phyloP scores from a whole-genome alignment of 495 filamentous ascomycete species.

The Cenococcum geophilum region DNA sequence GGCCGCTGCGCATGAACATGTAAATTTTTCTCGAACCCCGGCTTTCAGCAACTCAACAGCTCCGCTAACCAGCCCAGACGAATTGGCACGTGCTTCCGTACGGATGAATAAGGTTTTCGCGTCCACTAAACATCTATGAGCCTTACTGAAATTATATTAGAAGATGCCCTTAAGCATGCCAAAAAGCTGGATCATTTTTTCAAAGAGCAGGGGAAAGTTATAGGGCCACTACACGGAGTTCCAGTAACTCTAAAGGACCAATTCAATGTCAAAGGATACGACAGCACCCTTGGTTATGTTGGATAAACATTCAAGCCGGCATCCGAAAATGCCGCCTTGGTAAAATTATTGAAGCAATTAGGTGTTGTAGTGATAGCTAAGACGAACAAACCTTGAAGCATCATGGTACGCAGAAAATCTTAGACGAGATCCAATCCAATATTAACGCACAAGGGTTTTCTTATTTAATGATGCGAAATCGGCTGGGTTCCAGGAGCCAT shows the following conservation, averaged over 20 bases:
- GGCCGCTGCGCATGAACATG: conserved; percentile 17
- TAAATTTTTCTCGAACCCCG: conserved; percentile 12
- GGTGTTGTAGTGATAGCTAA: conserved; percentile 42
- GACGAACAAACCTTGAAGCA: conserved; percentile 39
- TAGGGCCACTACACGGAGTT: conserved; percentile 31
- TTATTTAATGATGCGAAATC: conserved; percentile 43
- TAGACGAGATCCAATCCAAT: conserved; percentile 4
- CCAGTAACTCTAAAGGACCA: conserved; percentile 34
- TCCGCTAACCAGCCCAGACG: conserved; percentile 23
- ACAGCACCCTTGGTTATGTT: conserved; percentile 33
- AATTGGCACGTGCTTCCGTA: conserved; percentile 22
- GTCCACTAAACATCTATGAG: conserved; percentile 7
- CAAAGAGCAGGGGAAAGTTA: conserved; percentile 22
- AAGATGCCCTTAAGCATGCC: conserved; percentile 23
- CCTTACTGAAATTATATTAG: conserved; percentile 31
- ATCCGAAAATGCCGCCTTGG: conserved; percentile 32
- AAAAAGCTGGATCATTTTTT: conserved; percentile 25
- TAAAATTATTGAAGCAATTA: conserved; percentile 44
- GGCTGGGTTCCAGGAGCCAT: conserved; percentile 17
- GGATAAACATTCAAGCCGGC: conserved; percentile 29
- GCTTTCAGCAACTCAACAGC: neutral
- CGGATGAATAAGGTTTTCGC: neutral
- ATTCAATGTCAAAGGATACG: conserved; percentile 30
- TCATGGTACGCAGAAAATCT: conserved; percentile 38
- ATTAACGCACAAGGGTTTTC: no score